phyloP scores from a whole-genome alignment of 768 basidiomycete genomes.

The Paxillus rubicundulus region DNA sequence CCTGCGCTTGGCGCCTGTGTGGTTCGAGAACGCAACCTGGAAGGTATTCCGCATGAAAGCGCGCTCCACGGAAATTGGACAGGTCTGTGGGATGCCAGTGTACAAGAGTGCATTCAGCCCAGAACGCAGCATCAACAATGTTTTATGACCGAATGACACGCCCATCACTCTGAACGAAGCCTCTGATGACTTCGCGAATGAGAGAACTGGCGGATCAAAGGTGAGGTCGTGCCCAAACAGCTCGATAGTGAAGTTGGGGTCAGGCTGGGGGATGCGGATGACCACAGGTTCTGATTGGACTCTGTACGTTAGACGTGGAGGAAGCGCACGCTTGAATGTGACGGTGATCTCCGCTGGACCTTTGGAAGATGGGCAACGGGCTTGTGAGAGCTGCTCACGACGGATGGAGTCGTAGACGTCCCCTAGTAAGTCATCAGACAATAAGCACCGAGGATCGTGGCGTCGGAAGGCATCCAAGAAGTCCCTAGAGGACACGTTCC shows the following conservation, averaged over 20 bases:
- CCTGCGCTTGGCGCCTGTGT: conserved; percentile 64
- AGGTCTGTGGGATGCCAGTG: conserved; percentile 75
- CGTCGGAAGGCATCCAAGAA: conserved; percentile 83
- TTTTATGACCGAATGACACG: conserved; percentile 76
- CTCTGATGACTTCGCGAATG: conserved; percentile 73
- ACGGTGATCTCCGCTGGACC: conserved; percentile 52
- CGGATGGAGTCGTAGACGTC: conserved; percentile 79
- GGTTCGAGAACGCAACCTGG: conserved; percentile 81
- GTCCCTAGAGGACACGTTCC: conserved; percentile 67
- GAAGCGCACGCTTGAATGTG: conserved; percentile 70
- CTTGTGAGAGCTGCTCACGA: conserved; percentile 69
- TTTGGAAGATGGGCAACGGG: conserved; percentile 45
- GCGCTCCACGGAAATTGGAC: conserved; percentile 76
- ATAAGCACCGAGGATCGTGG: conserved; percentile 65
- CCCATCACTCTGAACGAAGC: conserved; percentile 91
- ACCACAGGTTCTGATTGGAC: conserved; percentile 85
- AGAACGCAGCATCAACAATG: conserved; percentile 78
- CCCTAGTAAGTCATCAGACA: conserved; percentile 73
- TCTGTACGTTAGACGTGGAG: conserved; percentile 80
- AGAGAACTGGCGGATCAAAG: conserved; percentile 84
- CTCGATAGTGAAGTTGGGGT: conserved; percentile 79
- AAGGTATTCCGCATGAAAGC: conserved; percentile 98
- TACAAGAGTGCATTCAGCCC: conserved; percentile 85
- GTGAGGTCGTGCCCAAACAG: conserved; percentile 83
- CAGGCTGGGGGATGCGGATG: conserved; percentile 80